Evolutionary conservation across 192 early-diverging fungal species (phyloP), one percentile per base, ranked within the genome.

Genomic region (Glomus cerebriforme): DNA sequence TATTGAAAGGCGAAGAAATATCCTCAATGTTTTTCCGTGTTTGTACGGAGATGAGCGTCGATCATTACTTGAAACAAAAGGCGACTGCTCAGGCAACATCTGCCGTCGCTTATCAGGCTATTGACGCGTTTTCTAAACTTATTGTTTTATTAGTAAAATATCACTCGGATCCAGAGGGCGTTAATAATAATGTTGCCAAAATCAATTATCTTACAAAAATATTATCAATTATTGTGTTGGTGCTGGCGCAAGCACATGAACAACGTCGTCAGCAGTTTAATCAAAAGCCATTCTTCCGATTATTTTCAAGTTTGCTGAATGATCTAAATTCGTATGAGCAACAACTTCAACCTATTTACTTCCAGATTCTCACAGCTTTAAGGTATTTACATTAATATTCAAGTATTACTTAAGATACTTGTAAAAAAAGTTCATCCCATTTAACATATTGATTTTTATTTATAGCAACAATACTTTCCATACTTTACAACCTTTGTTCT

Each of bases 61-160:
- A 97, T 26, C 87, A 88, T 71, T 94, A 91, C 37, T 84, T 91
- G 72, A 92, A 93, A 83, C 78, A 86, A 82, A 87, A 88, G 71
- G 72, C 84, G 29, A 69, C 79, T 2, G 84, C 84, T 72, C 88
- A 87, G n/a, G 43, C 83, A 24, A 73, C 81, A 34, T 85, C 87
- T 15, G 79, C 83, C 8, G 79, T 86, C 0, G 86, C 89, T 7
- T 96, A 93, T 85, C 92, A 95, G 71, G 93, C 95, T 2, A 92
- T 97, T 3, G 97, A 99, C 81, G 97, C 98, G 7, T 95, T 98
- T 76, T 93, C 96, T 2, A 92, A 93, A 60, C 83, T 99, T 31
- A 91, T 96, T 22, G 92, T 98, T 7, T 87, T 92, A 17, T 81
- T 97, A 45, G 88, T 95, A 60, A 92, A 94, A 68, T 90, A 93